These are phyloP conservation scores for Pichia terricola DNA, from an alignment of 1,139 yeast species.

Conservation along the genomic window DNA sequence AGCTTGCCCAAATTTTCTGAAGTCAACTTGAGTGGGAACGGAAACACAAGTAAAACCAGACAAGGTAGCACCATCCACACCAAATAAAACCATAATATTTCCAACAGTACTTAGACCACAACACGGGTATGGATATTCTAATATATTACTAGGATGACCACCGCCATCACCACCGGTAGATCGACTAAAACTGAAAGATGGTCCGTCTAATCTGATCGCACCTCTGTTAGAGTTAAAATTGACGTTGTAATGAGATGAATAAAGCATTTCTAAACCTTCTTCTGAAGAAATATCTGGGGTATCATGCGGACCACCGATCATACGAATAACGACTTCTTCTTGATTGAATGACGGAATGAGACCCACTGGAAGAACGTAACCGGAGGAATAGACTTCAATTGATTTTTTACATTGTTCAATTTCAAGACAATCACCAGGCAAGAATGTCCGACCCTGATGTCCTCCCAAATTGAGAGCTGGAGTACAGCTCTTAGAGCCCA, in stretches of 20 bases:
- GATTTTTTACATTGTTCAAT: constrained; percentile 8
- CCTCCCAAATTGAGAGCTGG: constrained; percentile 30
- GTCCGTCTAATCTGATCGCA: constrained; percentile 30
- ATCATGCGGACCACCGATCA: constrained; percentile 31
- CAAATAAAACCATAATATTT: constrained; percentile 26
- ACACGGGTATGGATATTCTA: constrained; percentile 30
- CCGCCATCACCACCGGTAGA: constrained; percentile 30
- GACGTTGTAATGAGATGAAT: constrained; percentile 23
- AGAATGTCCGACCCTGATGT: constrained; percentile 29
- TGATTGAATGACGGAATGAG: constrained; percentile 19
- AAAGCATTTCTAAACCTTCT: constrained; percentile 24
- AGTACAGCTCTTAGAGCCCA: constrained; percentile 30
- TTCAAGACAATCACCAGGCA: constrained; percentile 29
- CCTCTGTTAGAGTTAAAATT: constrained; percentile 32
- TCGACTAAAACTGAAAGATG: constrained; percentile 26
- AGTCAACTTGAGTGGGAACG: constrained; percentile 27
- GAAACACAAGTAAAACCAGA: constrained; percentile 30
- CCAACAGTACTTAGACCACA: constrained; percentile 32
- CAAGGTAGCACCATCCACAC: constrained; percentile 30
- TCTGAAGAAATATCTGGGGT: constrained; percentile 28
- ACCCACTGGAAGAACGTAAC: constrained; percentile 20
- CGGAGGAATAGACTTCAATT: constrained; percentile 12
- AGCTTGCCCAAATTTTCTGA: constrained; percentile 33
- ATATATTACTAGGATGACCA: constrained; percentile 29
- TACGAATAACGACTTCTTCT: constrained; percentile 23